Percentiles rank a stretch among this genome's conserved stretches.
Evolutionary conservation across 2,329 filamentous ascomycete species (phyloP).

Genomic region (Emmonsia crescens): DNA sequence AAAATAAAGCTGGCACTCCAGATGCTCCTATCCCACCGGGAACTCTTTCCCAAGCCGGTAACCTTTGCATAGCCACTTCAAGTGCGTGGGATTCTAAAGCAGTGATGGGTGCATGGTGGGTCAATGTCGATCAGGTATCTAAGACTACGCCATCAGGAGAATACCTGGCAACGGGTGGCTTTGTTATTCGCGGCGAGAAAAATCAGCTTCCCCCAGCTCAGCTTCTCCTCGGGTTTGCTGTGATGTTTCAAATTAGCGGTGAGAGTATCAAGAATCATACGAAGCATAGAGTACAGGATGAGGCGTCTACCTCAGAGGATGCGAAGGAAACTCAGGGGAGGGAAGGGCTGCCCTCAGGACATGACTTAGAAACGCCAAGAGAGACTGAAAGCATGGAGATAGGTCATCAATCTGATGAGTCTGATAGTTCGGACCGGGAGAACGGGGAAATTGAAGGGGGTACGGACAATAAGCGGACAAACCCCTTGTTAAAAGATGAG

Average conservation of each 20-base stretch:
- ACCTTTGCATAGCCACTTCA: constrained; percentile 72
- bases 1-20: constrained; percentile 66
- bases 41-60: constrained; percentile 82
- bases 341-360: constrained; percentile 19
- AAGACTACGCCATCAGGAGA: constrained; percentile 74
- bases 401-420: constrained; percentile 18
- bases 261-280: constrained; percentile 72
- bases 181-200: constrained; percentile 75
- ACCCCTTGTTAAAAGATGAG: background rate
- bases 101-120: constrained; percentile 94
- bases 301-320: constrained; percentile 14
- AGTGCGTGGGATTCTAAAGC: constrained; percentile 95
- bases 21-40: constrained; percentile 85
- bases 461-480: constrained; percentile 7
- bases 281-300: constrained; percentile 54
- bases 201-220: constrained; percentile 84
- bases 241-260: constrained; percentile 81
- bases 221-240: constrained; percentile 73
- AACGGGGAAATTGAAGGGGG: constrained; percentile 28
- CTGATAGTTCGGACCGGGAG: constrained; percentile 30
- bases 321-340: constrained; percentile 16
- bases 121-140: constrained; percentile 76
- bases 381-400: constrained; percentile 8
- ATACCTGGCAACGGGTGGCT: constrained; percentile 65
- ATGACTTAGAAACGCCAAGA: background rate